Percentiles rank a stretch among this genome's conserved stretches.
Conservation (phyloP, 1,284 basidiomycete species). For the Ustilago sp. region DNA sequence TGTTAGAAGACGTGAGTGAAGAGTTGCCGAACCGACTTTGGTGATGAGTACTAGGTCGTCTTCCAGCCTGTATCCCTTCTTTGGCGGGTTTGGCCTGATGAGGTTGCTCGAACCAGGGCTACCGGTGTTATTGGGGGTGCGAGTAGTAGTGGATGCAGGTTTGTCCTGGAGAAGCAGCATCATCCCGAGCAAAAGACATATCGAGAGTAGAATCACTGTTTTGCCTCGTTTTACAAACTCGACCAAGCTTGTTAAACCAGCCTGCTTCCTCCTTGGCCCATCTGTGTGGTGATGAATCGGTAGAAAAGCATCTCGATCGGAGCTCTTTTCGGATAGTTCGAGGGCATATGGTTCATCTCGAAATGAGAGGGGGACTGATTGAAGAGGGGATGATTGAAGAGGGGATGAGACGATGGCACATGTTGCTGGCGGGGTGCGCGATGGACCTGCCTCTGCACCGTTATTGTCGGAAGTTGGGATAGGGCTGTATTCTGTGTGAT, state of each 20-base stretch:
- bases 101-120: not conserved
- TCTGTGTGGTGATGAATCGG: not conserved
- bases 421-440: not conserved
- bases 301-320: not conserved
- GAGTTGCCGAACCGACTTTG: slow-evolving; percentile 42
- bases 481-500: too few relatives aligned
- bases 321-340: not conserved
- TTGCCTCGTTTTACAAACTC: not conserved
- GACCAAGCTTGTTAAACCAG: not conserved
- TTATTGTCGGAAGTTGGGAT: too few relatives aligned
- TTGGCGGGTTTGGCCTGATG: not conserved
- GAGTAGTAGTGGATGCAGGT: not conserved
- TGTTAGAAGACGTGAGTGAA: slow-evolving; percentile 33
- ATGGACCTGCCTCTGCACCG: not conserved
- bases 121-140: not conserved
- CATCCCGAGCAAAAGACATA: slow-evolving; percentile 18
- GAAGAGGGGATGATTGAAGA: not conserved
- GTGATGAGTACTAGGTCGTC: slow-evolving; percentile 50
- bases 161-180: slow-evolving; percentile 10
- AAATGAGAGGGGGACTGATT: not conserved
- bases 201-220: slow-evolving; percentile 15
- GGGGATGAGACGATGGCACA: not conserved
- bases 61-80: slow-evolving; percentile 19
- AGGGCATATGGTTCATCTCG: not conserved
- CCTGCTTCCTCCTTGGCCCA: not conserved